These are phyloP conservation scores for Populus alba DNA, from an alignment of 345 rosid species.

Conservation along the genomic window DNA sequence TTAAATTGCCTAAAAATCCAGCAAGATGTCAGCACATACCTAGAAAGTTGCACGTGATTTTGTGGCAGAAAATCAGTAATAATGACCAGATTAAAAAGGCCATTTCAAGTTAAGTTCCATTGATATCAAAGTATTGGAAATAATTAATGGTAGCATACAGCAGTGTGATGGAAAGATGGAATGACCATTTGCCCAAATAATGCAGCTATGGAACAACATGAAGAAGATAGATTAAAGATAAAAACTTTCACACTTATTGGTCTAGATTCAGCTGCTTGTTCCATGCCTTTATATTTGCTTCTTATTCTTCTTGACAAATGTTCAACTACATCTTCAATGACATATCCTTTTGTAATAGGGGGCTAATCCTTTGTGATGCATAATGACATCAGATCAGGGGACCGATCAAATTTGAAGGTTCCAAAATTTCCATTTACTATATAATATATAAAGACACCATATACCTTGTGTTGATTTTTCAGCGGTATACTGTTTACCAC, in stretches of 20 bases:
- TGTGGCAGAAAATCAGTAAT: neutral
- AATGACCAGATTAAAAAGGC: neutral
- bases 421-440: neutral
- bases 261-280: neutral
- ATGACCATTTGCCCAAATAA: neutral
- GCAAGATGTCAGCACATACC: constrained; percentile 11
- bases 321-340: neutral
- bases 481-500: constrained; percentile 27
- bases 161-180: neutral
- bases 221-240: neutral
- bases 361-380: neutral
- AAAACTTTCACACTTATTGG: neutral
- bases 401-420: neutral
- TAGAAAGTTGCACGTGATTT: neutral
- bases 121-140: neutral
- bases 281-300: neutral
- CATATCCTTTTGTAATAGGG: neutral
- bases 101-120: neutral
- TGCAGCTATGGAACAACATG: neutral
- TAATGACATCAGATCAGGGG: neutral
- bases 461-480: constrained; percentile 46
- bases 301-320: neutral
- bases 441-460: constrained; percentile 16
- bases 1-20: constrained; percentile 27
- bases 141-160: neutral